Conservation (phyloP, 139 green algal species). For the Zygnema cylindricum region DNA sequence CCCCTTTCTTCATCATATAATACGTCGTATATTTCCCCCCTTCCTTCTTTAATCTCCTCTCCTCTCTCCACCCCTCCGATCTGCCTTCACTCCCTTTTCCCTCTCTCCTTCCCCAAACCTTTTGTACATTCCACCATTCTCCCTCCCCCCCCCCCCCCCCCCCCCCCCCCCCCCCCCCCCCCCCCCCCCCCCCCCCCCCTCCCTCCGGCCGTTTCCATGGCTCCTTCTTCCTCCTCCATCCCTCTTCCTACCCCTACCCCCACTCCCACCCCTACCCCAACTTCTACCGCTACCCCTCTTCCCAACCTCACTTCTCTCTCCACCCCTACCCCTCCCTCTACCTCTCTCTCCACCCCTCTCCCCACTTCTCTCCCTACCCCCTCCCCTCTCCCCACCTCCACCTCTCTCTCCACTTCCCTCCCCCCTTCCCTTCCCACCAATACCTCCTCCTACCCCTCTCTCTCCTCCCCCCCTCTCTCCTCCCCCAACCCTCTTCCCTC, state of each 20-base stretch:
- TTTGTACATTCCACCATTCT: too few relatives aligned
- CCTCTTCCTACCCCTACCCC: not conserved
- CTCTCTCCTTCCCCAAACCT: too few relatives aligned
- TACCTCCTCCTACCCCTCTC: not conserved
- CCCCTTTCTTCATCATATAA: not conserved
- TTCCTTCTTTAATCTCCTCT: not conserved
- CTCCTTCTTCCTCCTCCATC: not conserved
- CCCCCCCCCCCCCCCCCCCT: too few relatives aligned
- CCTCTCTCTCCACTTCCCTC: not conserved
- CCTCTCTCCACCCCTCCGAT: not conserved
- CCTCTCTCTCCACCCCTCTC: not conserved
- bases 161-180: too few relatives aligned
- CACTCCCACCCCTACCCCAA: not conserved
- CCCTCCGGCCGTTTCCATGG: too few relatives aligned
- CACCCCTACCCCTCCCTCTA: not conserved
- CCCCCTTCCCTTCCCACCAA: not conserved
- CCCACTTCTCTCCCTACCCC: not conserved
- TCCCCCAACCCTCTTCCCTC: not conserved
- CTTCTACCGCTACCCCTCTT: not conserved
- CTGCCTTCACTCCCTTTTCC: not conserved
- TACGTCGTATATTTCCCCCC: too few relatives aligned
- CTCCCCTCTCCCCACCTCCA: too few relatives aligned
- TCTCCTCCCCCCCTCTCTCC: not conserved
- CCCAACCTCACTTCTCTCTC: not conserved
- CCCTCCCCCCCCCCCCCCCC: too few relatives aligned